phyloP scores from a whole-genome alignment of 768 basidiomycete species.

The Pulveroboletus ravenelii region DNA sequence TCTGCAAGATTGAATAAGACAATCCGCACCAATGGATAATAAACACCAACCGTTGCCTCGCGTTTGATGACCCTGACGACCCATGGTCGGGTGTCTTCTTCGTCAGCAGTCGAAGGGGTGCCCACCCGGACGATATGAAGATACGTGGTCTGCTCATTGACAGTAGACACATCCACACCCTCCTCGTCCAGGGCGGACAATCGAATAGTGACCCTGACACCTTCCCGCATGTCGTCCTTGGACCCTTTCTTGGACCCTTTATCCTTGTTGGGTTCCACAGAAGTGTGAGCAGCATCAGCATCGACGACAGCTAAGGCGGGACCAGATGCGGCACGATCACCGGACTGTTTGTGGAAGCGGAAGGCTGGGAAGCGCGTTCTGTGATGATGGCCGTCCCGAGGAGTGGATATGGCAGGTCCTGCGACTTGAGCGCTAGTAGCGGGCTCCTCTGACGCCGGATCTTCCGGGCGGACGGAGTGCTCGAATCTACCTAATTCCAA shows the following conservation, averaged over 20 bases:
- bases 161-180: slow-evolving; percentile 57
- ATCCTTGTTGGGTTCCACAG: slow-evolving; percentile 35
- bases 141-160: slow-evolving; percentile 88
- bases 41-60: slow-evolving; percentile 65
- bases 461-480: slow-evolving; percentile 19
- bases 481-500: slow-evolving; percentile 80
- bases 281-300: slow-evolving; percentile 42
- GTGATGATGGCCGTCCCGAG: slow-evolving; percentile 16
- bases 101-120: slow-evolving; percentile 33
- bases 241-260: slow-evolving; percentile 44
- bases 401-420: slow-evolving; percentile 8
- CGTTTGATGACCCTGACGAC: slow-evolving; percentile 90
- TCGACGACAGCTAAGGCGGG: slow-evolving; percentile 79
- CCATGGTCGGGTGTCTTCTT: slow-evolving; percentile 72
- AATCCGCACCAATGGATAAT: neutral
- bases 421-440: slow-evolving; percentile 11
- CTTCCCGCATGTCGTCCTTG: slow-evolving; percentile 50
- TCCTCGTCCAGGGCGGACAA: slow-evolving; percentile 79
- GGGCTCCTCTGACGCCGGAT: slow-evolving; percentile 7
- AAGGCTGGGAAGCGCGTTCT: slow-evolving; percentile 64
- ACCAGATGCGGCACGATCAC: slow-evolving; percentile 55
- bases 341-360: slow-evolving; percentile 57
- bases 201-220: slow-evolving; percentile 73
- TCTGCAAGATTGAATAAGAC: slow-evolving; percentile 40
- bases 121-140: slow-evolving; percentile 78